Base-by-base conservation (phyloP, 23 red algal genomes). In the Cyanidioschyzon merolae region DNA sequence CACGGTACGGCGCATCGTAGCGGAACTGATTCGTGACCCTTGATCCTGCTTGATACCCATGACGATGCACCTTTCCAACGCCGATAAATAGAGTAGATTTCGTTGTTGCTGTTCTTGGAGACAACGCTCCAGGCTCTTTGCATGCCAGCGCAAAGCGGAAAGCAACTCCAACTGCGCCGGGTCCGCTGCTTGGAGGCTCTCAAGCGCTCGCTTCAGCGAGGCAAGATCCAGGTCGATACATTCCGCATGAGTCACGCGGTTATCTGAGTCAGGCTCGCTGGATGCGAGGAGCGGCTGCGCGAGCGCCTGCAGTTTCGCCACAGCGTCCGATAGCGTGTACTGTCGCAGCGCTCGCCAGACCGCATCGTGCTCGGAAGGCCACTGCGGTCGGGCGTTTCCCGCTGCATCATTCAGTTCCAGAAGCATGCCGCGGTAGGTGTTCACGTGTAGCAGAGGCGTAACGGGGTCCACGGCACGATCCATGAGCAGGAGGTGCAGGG, bases 401-500 rank as follows among this genome's bases (percentile, higher is more conserved):
- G 63, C 63, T 25, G 30, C 63, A 35, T 7, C 16, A 7, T 25
- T 12, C 32, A 27, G 7, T 27, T 71, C 63, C 63, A 35, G n/a
- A 7, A 71, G 63, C 21, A 25, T 32, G 2, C n/a, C 63, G 3
- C 63, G 63, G 30, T 71, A 71, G 63, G 63, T 32, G 29, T 35
- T 7, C 7, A 71, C n/a, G 30, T 71, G 63, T 3, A 71, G 21
- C 12, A 71, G 63, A 7, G 63, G 63, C n/a, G 29, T 71, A 3
- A 71, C 7, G 12, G 63, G 63, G 32, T 71, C 63, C n/a, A 71
- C 32, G 12, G 63, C 63, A 32, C 63, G 63, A 35, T 71, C 63
- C 63, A 71, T 35, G n/a, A 71, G 63, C n/a, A 71, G 12, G 16
- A 35, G n/a, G 29, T 71, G 63, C 63, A 71, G n/a, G 16, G 63